phyloP scores from a whole-genome alignment of 2,329 filamentous ascomycete genomes.

The Penicillium sp. region DNA sequence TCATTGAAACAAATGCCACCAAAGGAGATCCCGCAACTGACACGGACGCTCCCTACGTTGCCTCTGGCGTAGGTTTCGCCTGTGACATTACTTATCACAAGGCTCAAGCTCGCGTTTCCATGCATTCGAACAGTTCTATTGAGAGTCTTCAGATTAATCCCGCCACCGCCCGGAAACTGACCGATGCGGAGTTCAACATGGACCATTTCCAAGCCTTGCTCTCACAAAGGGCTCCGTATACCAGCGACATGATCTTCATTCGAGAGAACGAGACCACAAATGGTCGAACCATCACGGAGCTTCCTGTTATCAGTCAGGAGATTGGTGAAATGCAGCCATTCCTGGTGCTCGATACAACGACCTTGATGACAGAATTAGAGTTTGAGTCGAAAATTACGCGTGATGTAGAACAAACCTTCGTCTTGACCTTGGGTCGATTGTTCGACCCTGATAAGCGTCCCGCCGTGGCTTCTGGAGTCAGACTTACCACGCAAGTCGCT shows the following conservation, averaged over 20 bases:
- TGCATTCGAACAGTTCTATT: conserved; percentile 33
- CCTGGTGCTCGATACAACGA: conserved; percentile 25
- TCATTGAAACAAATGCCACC: conserved; percentile 28
- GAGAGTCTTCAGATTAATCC: conserved; percentile 18
- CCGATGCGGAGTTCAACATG: conserved; percentile 24
- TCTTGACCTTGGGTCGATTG: conserved; percentile 26
- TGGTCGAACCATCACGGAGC: conserved; percentile 23
- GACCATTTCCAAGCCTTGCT: conserved; percentile 28
- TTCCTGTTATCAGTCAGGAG: conserved; percentile 29
- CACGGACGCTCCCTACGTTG: conserved; percentile 14
- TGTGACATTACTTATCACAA: conserved; percentile 27
- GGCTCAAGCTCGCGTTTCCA: conserved; percentile 23
- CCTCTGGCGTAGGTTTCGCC: conserved; percentile 27
- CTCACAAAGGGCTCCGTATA: conserved; percentile 27
- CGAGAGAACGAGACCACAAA: conserved; percentile 24
- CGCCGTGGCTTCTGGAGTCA: conserved; percentile 16
- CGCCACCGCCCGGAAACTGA: conserved; percentile 17
- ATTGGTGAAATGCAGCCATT: conserved; percentile 27
- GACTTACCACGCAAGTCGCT: conserved; percentile 22
- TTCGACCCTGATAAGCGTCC: conserved; percentile 26
- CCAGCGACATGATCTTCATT: conserved; percentile 31
- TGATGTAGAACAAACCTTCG: conserved; percentile 27
- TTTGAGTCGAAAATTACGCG: conserved; percentile 23
- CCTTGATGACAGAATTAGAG: conserved; percentile 23
- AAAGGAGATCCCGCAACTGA: neutral